Base-by-base conservation (phyloP, 1,284 basidiomycete species). In the Wallemia ichthyophaga region DNA sequence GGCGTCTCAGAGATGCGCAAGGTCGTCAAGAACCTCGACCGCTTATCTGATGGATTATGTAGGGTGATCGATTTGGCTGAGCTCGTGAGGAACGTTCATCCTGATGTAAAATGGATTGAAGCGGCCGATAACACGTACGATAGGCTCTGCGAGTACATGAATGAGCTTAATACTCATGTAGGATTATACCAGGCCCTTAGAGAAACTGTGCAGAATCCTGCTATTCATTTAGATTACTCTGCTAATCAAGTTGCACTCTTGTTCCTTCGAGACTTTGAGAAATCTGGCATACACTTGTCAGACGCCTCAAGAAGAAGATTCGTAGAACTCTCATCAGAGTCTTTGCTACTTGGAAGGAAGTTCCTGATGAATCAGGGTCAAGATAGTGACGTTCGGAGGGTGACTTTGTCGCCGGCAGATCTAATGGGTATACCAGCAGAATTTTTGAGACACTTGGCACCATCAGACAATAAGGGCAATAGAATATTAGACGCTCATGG, bases 31-130 rank as follows among this genome's bases (percentile, higher is more conserved):
- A 89, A 89, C 67, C 72, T 98, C 61, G 92, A 98, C 71, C 75
- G 91, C 60, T 78, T 98, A 63, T 94, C 88, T 67, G 91, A 98
- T 71, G 75, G 94, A 67, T 73, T 98, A 1, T 98, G 92, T 67
- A 83, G 86, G 7, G 87, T 98, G 61, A 96, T 96, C 63, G 92
- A 98, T 71, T 79, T 95, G 65, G 85, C 88, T 60, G 92, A 98
- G 69, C 77, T 95, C 56, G 76, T 98, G 19, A 77, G 91, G 62
- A 92, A 94, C 67, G 82, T 87, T 0, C 89, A 96, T 72, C 91
- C 92, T 0, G 85, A 92, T 65, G 71, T 73, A 21, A 67, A 71
- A 57, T 96, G 92, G 91, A 76, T 85, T 11, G 75, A 78, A 25
- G 82, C 81, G 59, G 85, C 87, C 28, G 86, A 95, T 66, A 74